A percentile compares a stretch with the other conserved stretches of the same genome.
phyloP scores from a whole-genome alignment of 108 stramenopile species.

The Nitzschia sp. region DNA sequence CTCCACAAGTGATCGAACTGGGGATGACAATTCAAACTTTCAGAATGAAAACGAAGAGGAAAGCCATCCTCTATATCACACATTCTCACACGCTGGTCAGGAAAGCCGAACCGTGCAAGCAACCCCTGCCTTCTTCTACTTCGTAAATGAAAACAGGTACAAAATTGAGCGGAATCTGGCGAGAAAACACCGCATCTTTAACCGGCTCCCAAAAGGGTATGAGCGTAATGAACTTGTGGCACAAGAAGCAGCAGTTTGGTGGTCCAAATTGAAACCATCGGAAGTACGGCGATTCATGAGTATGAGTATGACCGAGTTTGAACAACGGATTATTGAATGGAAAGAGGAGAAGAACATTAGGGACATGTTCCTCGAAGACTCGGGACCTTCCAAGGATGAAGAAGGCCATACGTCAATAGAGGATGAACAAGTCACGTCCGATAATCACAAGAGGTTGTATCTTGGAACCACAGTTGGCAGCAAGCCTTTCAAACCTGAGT shows the following conservation, averaged over 20 bases:
- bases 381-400: slow-evolving; percentile 18
- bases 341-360: slow-evolving; percentile 79
- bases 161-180: slow-evolving; percentile 66
- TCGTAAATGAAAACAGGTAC: slow-evolving; percentile 57
- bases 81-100: not conserved
- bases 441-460: slow-evolving; percentile 41
- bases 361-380: slow-evolving; percentile 51
- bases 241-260: slow-evolving; percentile 68
- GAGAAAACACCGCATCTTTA: slow-evolving; percentile 58
- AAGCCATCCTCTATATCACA: not conserved
- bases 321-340: slow-evolving; percentile 70
- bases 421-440: slow-evolving; percentile 35
- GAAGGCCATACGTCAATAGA: slow-evolving; percentile 17
- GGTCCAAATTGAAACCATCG: slow-evolving; percentile 45
- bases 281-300: slow-evolving; percentile 63
- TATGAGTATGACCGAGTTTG: slow-evolving; percentile 73
- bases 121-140: slow-evolving; percentile 53
- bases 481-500: slow-evolving; percentile 52
- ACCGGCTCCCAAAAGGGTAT: slow-evolving; percentile 58
- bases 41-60: not conserved
- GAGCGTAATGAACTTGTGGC: slow-evolving; percentile 79
- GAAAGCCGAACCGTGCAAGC: slow-evolving; percentile 23
- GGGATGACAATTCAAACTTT: not conserved
- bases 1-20: not conserved
- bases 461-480: slow-evolving; percentile 47